Evolutionary conservation across 2,329 filamentous ascomycete genomes (phyloP).

Genomic region (Tolypocladium pustulatum): DNA sequence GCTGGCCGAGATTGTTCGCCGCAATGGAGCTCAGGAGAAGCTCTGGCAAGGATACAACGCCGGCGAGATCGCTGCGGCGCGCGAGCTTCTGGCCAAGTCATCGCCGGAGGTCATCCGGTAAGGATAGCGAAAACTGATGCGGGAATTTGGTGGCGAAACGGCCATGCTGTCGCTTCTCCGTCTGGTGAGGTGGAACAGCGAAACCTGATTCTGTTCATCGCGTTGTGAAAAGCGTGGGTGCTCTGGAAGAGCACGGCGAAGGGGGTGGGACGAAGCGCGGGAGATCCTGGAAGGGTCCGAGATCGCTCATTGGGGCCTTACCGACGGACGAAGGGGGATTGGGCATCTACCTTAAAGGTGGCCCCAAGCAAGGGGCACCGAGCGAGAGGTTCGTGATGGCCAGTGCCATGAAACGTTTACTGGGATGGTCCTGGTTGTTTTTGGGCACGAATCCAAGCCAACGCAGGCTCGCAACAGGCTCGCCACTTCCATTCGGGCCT

Average conservation of each 20-base stretch:
- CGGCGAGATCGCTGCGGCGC: constrained; percentile 61
- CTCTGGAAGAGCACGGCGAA: not conserved
- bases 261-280: not conserved
- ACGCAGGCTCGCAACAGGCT: too few species aligned
- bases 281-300: not conserved
- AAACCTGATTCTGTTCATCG: not conserved
- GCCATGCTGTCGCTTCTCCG: constrained; percentile 1
- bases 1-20: constrained; percentile 65
- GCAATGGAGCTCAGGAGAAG: constrained; percentile 46
- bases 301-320: not conserved
- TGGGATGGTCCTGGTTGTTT: not conserved
- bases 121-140: constrained; percentile 1
- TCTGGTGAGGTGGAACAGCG: not conserved
- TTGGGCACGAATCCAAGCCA: not conserved
- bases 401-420: not conserved
- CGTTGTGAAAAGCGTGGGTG: not conserved
- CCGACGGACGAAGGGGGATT: not conserved
- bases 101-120: constrained; percentile 32
- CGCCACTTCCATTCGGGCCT: not conserved
- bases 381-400: not conserved
- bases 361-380: not conserved
- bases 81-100: constrained; percentile 52
- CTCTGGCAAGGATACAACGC: constrained; percentile 65
- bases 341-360: not conserved
- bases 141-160: not conserved